Base-by-base conservation (phyloP, 1,139 yeast genomes). In the Torulaspora pretoriensis region DNA sequence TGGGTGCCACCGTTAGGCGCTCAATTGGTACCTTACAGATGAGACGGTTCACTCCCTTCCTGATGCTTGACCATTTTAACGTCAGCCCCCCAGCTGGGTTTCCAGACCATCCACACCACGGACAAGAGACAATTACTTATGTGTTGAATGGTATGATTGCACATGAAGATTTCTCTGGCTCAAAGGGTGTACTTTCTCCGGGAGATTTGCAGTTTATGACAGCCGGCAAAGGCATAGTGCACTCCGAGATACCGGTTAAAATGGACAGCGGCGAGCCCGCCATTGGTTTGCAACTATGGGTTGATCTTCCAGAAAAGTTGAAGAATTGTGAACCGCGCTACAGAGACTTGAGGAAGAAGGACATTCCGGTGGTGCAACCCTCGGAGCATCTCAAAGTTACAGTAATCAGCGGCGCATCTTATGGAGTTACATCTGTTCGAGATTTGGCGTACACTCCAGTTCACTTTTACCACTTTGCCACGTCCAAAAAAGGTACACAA, bases 191-290 rank as follows among this genome's bases (percentile, higher is more conserved):
- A 16, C 70, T 89, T 45, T 77, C 79, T 48, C 81, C 89, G 17
- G 97, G 96, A 42, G 97, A 89, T 62, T 71, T 89, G 55, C 97
- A 89, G 68, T 88, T 89, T 63, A 89, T 89, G 95, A 89, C 96
- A 46, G 96, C 96, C 7, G 96, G 97, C 46, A 78, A 75, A 54
- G 97, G 96, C 44, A 79, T 88, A 36, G 88, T 86, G 31, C 96
- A 88, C 60, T 78, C 89, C 4, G 95, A 86, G 60, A 84, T 86
- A 80, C 96, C 96, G n/a, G 78, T 84, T 27, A 72, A 73, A 33
- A 73, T 73, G 53, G 72, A 72, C 7, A 80, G 78, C 52, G 84
- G 83, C 19, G 63, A 72, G 16, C 69, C 76, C 1, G 79, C 81
- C 30, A 75, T 71, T 33, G 96, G 96, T 42, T 72, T 89, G 72